These are phyloP conservation scores for Zygnema circumcarinatum DNA, from an alignment of 139 green algal genomes.

Conservation along the genomic window DNA sequence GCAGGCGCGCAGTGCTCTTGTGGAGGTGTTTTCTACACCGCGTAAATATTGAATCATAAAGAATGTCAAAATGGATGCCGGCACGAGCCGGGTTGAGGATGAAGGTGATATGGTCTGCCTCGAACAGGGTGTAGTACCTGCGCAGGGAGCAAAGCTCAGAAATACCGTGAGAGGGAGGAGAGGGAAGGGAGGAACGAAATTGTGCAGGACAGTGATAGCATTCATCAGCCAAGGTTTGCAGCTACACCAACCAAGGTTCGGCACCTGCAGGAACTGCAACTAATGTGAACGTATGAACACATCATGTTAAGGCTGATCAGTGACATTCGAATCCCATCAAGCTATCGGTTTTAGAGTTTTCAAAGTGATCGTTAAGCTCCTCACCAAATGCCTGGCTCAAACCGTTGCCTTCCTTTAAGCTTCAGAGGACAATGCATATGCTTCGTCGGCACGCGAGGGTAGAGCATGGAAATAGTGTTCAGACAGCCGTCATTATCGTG, in stretches of 20 bases:
- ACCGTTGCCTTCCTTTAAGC: conserved; percentile 18
- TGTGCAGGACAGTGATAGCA: background rate
- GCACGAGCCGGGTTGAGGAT: conserved; percentile 43
- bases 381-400: conserved; percentile 55
- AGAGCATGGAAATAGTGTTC: conserved; percentile 61
- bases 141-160: conserved; percentile 3
- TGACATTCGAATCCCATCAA: too few relatives aligned
- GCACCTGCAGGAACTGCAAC: conserved; percentile 17
- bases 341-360: too few relatives aligned
- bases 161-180: background rate
- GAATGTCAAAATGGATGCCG: conserved; percentile 46
- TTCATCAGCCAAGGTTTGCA: background rate
- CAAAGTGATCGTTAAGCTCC: too few relatives aligned
- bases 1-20: background rate
- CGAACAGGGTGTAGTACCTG: conserved; percentile 56
- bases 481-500: conserved; percentile 56
- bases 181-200: conserved; percentile 19
- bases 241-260: background rate
- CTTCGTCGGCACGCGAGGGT: conserved; percentile 36
- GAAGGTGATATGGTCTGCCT: conserved; percentile 55
- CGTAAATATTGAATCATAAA: conserved; percentile 56
- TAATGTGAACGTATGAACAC: conserved; percentile 23
- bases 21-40: conserved; percentile 41
- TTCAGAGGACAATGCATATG: conserved; percentile 35
- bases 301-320: too few relatives aligned